Evolutionary conservation across 352 stramenopile species (phyloP), one percentile per base, ranked within the genome.

Genomic region (Globisporangium irregulare): DNA sequence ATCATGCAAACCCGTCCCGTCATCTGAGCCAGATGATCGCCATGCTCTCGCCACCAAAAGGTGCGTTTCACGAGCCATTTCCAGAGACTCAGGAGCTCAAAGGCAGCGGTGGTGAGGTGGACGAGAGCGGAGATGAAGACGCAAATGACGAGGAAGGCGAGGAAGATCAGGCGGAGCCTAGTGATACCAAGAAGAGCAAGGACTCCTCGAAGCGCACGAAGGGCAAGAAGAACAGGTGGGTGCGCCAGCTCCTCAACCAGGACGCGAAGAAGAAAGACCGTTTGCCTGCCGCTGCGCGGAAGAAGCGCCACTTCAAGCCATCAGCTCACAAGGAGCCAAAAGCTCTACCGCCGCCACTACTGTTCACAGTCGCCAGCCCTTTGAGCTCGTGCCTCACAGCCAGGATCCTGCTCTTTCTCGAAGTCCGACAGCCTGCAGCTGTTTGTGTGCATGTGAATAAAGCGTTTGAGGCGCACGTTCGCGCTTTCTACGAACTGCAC

Each of bases 371-470:
- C 32, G 51, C 61, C 4, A 73, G 58, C 57, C n/a, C 29, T 1
- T 48, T 69, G 8, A 69, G 77, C 48, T 48, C 72, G 10, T 36
- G 53, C 25, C 59, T 87, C 2, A 29, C 81, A 41, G 78, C 69
- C 38, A 43, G 54, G 14, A 67, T 90, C 53, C 67, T 90, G 22
- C 63, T 64, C 7, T 90, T 84, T 58, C 61, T 90, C 15, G 64
- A 68, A 6, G 57, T 68, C 4, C 63, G 66, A 0, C 71, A 84
- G 27, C 76, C 78, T 38, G 76, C 64, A 12, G 56, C 43, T 32
- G 36, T 68, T 29, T 84, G 70, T 43, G 58, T 73, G 32, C 69
- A 67, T 7, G 71, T 90, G 10, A 90, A 86, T 62, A 75, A 74
- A 12, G 61, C 71, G 3, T 67, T 77, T 22, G 64, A 68, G 1